Evolutionary conservation across 2,329 filamentous ascomycete genomes (phyloP).

Genomic region (Scleromitrula shiraiana): DNA sequence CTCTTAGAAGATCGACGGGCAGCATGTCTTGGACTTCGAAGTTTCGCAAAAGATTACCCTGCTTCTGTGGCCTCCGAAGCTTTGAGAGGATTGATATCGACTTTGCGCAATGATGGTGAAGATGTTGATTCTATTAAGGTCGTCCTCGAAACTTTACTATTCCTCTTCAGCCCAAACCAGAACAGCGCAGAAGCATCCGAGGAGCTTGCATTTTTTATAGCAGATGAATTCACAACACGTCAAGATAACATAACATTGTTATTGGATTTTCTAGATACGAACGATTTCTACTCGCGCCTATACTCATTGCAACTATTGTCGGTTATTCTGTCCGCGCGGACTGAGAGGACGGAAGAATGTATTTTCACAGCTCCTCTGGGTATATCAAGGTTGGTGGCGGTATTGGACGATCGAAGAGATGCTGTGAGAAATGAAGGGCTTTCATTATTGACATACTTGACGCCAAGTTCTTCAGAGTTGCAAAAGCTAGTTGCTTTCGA

Average conservation of each 20-base stretch:
- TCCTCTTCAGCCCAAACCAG: slow-evolving; percentile 71
- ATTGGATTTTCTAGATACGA: slow-evolving; percentile 78
- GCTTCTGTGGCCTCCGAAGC: slow-evolving; percentile 92
- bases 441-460: slow-evolving; percentile 79
- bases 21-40: slow-evolving; percentile 84
- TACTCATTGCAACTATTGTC: slow-evolving; percentile 86
- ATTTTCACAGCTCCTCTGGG: slow-evolving; percentile 83
- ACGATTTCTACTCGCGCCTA: slow-evolving; percentile 83
- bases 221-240: slow-evolving; percentile 94
- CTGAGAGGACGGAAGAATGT: slow-evolving; percentile 90
- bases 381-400: slow-evolving; percentile 75
- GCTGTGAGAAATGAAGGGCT: slow-evolving; percentile 83
- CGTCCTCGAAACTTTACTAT: slow-evolving; percentile 87
- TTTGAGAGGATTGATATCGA: slow-evolving; percentile 79
- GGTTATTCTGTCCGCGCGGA: slow-evolving; percentile 75
- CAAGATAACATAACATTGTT: slow-evolving; percentile 94
- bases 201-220: slow-evolving; percentile 91
- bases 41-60: slow-evolving; percentile 93
- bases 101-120: slow-evolving; percentile 77
- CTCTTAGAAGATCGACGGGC: slow-evolving; percentile 90
- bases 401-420: slow-evolving; percentile 78
- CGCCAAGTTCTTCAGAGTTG: slow-evolving; percentile 76
- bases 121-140: slow-evolving; percentile 96
- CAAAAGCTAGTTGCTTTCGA: slow-evolving; percentile 96
- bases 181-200: slow-evolving; percentile 86